These are phyloP conservation scores for Chytridiales sp. DNA, from an alignment of 371 early-diverging fungal genomes.

Conservation along the genomic window DNA sequence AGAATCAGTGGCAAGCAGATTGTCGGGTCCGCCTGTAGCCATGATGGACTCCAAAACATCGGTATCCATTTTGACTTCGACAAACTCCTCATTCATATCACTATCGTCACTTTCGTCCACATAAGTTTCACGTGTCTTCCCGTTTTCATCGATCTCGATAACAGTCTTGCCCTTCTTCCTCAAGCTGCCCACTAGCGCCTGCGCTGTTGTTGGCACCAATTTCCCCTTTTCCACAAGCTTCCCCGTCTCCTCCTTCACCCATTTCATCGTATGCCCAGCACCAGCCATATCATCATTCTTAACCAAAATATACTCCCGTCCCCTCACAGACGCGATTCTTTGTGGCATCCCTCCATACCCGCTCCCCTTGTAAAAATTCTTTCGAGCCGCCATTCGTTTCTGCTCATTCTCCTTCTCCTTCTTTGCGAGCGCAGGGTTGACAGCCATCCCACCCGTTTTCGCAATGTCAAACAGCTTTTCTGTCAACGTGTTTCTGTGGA, in stretches of 20 bases:
- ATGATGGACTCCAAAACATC: constrained; percentile 16
- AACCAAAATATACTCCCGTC: constrained; percentile 75
- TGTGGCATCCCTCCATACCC: constrained; percentile 43
- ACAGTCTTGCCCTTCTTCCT: constrained; percentile 1
- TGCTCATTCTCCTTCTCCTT: constrained; percentile 4
- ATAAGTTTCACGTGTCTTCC: background rate
- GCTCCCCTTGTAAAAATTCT: too few relatives aligned
- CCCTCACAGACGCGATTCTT: constrained; percentile 79
- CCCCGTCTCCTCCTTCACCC: background rate
- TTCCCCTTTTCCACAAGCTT: constrained; percentile 20
- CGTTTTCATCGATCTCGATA: constrained; percentile 8
- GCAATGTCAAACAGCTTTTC: constrained; percentile 55
- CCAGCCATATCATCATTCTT: constrained; percentile 73
- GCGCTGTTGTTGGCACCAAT: background rate
- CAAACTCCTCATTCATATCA: constrained; percentile 36
- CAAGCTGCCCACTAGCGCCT: constrained; percentile 1
- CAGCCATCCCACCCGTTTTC: constrained; percentile 28
- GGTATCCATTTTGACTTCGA: constrained; percentile 34
- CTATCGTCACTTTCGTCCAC: constrained; percentile 10
- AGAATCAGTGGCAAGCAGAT: too few relatives aligned
- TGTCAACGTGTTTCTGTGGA: constrained; percentile 83
- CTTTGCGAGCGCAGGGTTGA: constrained; percentile 16
- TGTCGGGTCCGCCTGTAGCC: too few relatives aligned
- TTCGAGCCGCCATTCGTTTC: constrained; percentile 13
- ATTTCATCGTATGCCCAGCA: constrained; percentile 34